phyloP scores from a whole-genome alignment of 2,329 filamentous ascomycete genomes.

The Thyridium curvatum region DNA sequence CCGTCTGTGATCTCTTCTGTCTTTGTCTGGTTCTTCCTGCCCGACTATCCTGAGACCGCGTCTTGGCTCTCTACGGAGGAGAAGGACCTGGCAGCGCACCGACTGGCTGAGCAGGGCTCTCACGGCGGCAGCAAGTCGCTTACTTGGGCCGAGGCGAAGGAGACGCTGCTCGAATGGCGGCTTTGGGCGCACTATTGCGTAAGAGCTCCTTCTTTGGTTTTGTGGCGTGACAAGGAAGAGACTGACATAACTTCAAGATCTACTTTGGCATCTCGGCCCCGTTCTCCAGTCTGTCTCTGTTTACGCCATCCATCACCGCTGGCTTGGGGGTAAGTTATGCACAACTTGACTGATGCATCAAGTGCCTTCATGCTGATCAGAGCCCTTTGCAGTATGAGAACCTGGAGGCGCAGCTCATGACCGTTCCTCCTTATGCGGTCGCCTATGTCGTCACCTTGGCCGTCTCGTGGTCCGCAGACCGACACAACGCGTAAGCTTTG shows the following conservation, averaged over 20 bases:
- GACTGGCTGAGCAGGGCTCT: constrained; percentile 39
- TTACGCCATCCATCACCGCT: constrained; percentile 53
- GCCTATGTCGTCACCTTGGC: constrained; percentile 31
- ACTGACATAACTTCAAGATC: constrained; percentile 19
- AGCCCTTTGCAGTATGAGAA: constrained; percentile 15
- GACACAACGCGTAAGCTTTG: constrained; percentile 23
- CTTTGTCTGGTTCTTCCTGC: constrained; percentile 52
- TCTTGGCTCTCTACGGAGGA: constrained; percentile 56
- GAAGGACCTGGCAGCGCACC: constrained; percentile 42
- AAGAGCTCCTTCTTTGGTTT: no score
- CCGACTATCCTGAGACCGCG: constrained; percentile 61
- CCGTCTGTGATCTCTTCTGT: constrained; percentile 47
- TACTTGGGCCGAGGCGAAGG: constrained; percentile 62
- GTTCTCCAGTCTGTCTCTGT: constrained; percentile 29
- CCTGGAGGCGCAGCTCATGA: constrained; percentile 54
- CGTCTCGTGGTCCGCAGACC: constrained; percentile 42
- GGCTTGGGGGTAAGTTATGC: constrained; percentile 17
- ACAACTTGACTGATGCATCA: background rate
- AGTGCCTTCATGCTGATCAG: background rate
- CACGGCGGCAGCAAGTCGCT: constrained; percentile 55
- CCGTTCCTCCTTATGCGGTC: constrained; percentile 60
- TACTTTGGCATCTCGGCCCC: constrained; percentile 24
- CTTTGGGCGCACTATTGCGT: constrained; percentile 62
- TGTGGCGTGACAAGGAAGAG: no score
- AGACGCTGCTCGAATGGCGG: constrained; percentile 58